Percentiles rank a stretch among this genome's conserved stretches.
Evolutionary conservation across 140 eudicot species (phyloP).

Genomic region (Oenanthe javanica): DNA sequence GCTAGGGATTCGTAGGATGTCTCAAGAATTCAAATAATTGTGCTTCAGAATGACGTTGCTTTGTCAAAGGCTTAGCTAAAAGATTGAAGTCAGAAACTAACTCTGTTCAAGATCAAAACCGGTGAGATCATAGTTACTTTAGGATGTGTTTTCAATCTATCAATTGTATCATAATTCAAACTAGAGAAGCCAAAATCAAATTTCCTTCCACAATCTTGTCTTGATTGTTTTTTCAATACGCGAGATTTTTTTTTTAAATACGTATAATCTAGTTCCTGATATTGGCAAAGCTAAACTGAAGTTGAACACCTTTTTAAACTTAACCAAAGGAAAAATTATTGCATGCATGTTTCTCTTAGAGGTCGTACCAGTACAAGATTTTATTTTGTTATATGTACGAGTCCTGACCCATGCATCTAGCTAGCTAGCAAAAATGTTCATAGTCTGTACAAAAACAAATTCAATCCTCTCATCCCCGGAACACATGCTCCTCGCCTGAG

Average conservation of each 20-base stretch:
- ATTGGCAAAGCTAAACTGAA: neutral
- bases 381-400: neutral
- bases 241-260: too few species aligned
- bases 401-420: conserved; percentile 15
- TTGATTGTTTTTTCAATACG: too few species aligned
- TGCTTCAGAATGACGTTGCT: neutral
- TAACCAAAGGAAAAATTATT: neutral
- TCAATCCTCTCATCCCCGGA: conserved; percentile 27
- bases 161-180: neutral
- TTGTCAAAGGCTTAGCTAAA: neutral
- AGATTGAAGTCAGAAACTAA: neutral
- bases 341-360: conserved; percentile 1
- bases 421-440: neutral
- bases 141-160: neutral
- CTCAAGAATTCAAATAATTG: too few species aligned
- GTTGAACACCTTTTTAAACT: conserved; percentile 11
- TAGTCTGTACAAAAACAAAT: neutral
- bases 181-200: neutral
- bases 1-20: too few species aligned
- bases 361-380: too few species aligned
- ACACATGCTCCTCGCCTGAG: conserved; percentile 56
- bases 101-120: neutral
- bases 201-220: too few species aligned
- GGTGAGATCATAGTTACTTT: neutral
- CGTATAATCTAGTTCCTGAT: too few species aligned